A percentile compares a stretch with the other conserved stretches of the same genome.
Conservation (phyloP, 2,329 filamentous ascomycete species). For the Aspergillus hortae region DNA sequence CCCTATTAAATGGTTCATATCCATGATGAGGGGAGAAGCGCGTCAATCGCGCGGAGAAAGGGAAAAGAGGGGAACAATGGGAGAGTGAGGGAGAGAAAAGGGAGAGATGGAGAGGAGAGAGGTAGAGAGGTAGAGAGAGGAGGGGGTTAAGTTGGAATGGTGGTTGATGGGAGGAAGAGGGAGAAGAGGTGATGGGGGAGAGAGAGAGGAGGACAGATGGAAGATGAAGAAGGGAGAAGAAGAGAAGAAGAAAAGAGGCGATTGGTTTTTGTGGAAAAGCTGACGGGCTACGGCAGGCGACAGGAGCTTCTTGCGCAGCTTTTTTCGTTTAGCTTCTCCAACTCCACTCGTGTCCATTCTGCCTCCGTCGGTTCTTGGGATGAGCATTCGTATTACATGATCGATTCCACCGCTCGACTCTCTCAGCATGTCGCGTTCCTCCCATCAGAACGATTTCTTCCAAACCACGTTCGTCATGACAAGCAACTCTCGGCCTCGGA, state of each 20-base stretch:
- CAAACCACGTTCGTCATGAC: conserved; percentile 70
- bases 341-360: background rate
- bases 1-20: conserved; percentile 51
- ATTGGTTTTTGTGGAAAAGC: conserved; percentile 26
- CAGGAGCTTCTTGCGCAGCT: conserved; percentile 31
- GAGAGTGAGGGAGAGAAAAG: conserved; percentile 19
- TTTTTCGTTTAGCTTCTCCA: conserved; percentile 10
- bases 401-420: background rate
- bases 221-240: conserved; percentile 6
- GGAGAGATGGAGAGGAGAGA: conserved; percentile 16
- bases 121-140: conserved; percentile 11
- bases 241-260: conserved; percentile 7
- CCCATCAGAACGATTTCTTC: conserved; percentile 80
- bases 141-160: conserved; percentile 1
- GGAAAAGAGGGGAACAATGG: conserved; percentile 21
- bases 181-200: conserved; percentile 22
- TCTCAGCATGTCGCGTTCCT: conserved; percentile 60
- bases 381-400: background rate
- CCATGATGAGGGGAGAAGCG: conserved; percentile 37
- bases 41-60: conserved; percentile 28
- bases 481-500: background rate
- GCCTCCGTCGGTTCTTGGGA: background rate
- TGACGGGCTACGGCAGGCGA: conserved; percentile 30
- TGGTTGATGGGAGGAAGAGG: conserved; percentile 17
- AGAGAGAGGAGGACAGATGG: conserved; percentile 25